Base-by-base conservation (phyloP, 2,329 filamentous ascomycete genomes). In the Bipolaris oryzae region DNA sequence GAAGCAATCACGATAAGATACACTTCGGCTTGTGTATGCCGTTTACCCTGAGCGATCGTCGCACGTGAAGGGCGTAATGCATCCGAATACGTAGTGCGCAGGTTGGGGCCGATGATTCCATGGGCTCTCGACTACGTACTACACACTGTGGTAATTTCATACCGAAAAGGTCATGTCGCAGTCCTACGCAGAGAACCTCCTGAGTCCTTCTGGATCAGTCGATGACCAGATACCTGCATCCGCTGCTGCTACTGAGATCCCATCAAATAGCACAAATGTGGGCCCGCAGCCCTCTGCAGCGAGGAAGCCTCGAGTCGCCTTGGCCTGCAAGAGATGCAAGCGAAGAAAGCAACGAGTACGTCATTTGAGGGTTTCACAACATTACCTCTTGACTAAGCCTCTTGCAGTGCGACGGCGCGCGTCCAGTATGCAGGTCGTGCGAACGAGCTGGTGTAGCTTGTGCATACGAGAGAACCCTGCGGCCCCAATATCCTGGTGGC, bases 311-410 rank as follows among this genome's bases (percentile, higher is more conserved):
- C 66, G 68, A 4, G 64, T 68, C 18, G 65, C 61, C 10, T 55
- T 69, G 49, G 68, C 68, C 11, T 70, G 67, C 47, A 64, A 65
- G 50, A 60, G 66, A 57, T 70, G 68, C 42, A 70, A 70, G 47
- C 57, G 68, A 11, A 59, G 68, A 50, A 70, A 70, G 48, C 68
- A 70, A 41, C 61, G 59, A 48, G 68, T 70, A 61, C 53, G 65
- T 37, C 44, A 47, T 37, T 47, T 31, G 3, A 31, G 39, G 28
- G 11, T 33, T 33, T 15, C 7, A 39, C 35, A 35, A 37, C 25
- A 28, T 13, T 20, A 47, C 16, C 13, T 31, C 18, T 33, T 35
- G 42, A 51, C 53, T 53, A 47, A 35, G 37, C 31, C 44, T 28
- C 15, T 23, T 51, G 34, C 51, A 70, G 68, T 70, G 68, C 50